Evolutionary conservation across 2,329 filamentous ascomycete genomes (phyloP).

Genomic region (Fusarium coffeatum): DNA sequence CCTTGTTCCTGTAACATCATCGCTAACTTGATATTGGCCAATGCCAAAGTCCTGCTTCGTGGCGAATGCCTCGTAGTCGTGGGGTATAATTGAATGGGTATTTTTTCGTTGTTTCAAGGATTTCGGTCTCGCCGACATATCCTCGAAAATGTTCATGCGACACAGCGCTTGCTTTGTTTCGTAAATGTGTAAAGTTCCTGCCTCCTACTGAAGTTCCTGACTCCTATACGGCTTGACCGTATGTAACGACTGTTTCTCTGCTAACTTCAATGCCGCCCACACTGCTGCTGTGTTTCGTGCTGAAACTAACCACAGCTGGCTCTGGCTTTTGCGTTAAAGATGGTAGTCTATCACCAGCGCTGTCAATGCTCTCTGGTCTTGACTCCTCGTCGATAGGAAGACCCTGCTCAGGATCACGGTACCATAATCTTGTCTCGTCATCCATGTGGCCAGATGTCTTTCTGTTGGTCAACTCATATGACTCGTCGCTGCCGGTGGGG

Average conservation of each 20-base stretch:
- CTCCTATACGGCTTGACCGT: slow-evolving; percentile 17
- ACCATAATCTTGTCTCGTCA: slow-evolving; percentile 43
- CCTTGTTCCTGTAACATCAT: not conserved
- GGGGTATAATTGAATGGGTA: not conserved
- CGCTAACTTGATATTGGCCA: not conserved
- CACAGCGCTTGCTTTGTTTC: slow-evolving; percentile 9
- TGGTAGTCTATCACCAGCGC: slow-evolving; percentile 26
- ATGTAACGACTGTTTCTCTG: slow-evolving; percentile 42
- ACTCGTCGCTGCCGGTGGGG: slow-evolving; percentile 27
- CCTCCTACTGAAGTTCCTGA: not conserved
- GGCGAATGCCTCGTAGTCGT: not conserved
- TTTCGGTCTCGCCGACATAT: slow-evolving; percentile 4
- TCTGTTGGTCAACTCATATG: slow-evolving; percentile 44
- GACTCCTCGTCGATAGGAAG: slow-evolving; percentile 19
- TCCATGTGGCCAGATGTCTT: slow-evolving; percentile 33
- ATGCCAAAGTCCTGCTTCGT: not conserved
- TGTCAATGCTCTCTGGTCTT: slow-evolving; percentile 41
- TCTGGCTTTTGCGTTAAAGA: slow-evolving; percentile 22
- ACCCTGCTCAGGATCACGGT: slow-evolving; percentile 9
- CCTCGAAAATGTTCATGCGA: slow-evolving; percentile 3
- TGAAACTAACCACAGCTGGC: slow-evolving; percentile 39
- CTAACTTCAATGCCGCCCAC: slow-evolving; percentile 42
- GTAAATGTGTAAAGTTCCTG: not conserved
- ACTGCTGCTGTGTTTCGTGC: slow-evolving; percentile 27
- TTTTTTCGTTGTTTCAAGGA: slow-evolving; percentile 1